Evolutionary conservation across 371 early-diverging fungal genomes (phyloP), one percentile per base, ranked within the genome.

Genomic region (Mortierella sp.): DNA sequence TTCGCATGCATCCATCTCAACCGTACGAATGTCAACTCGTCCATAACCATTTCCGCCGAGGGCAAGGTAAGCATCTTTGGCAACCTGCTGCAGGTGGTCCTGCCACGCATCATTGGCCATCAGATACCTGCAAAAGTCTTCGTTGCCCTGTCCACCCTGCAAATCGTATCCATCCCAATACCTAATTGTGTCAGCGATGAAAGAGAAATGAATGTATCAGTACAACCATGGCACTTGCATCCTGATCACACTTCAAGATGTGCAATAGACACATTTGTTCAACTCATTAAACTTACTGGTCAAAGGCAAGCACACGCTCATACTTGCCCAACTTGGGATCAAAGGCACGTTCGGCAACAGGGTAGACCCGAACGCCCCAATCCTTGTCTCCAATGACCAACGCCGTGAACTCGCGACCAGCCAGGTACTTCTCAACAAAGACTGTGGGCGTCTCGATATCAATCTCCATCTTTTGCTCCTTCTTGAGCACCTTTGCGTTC

Each of bases 301-400:
- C 90, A 79, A 90, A 90, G 22, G 90, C 81, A 11, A 90, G 66
- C 29, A 90, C 67, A 31, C 89, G 77, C 65, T 88, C 79, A 58
- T 69, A 76, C 55, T 67, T 76, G 45, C 71, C 74, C 22, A 90
- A 45, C 11, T 68, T 71, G 4, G 71, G 45, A 41, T 86, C 74
- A 76, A 90, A 90, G 29, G 76, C 89, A 16, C 90, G 79, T 44
- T 90, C 90, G 5, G 88, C 90, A 31, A 84, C 88, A 11, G 87
- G 74, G 69, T 79, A 89, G 22, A 86, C 88, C 16, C 77, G 75
- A 7, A 87, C 70, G 19, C 88, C 87, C 68, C 75, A 65, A 0
- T 67, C 71, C n/a, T 69, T 65, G 52, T 86, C 83, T 13, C 89
- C 89, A 31, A 85, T 74, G 26, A 84, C 78, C 13, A 89, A 73